phyloP scores from a whole-genome alignment of 148 eudicot genomes.

The Silene uniflora region DNA sequence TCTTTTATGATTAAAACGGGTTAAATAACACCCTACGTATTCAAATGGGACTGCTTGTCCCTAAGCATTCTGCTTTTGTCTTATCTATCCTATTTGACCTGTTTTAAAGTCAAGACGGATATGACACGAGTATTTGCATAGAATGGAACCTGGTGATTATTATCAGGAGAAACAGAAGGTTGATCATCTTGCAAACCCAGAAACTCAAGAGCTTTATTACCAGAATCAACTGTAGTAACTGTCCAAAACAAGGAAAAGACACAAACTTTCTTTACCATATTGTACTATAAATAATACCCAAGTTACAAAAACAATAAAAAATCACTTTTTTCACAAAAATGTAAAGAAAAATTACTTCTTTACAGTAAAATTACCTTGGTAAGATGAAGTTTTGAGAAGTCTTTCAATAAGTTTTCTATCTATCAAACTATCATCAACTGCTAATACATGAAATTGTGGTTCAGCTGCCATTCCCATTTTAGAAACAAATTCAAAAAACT shows the following conservation, averaged over 20 bases:
- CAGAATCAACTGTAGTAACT: constrained; percentile 98
- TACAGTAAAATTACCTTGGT: constrained; percentile 50
- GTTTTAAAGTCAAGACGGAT: no score
- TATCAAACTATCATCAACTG: constrained; percentile 89
- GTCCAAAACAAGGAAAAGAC: constrained; percentile 30
- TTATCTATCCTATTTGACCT: no score
- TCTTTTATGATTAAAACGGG: no score
- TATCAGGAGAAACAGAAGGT: constrained; percentile 45
- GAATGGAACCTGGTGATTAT: constrained; percentile 40
- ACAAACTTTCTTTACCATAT: not conserved
- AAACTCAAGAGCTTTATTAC: constrained; percentile 82
- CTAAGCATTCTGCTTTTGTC: no score
- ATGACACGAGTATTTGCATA: no score
- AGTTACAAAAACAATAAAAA: constrained; percentile 1
- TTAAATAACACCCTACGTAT: no score
- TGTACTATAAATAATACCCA: not conserved
- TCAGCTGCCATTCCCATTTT: constrained; percentile 74
- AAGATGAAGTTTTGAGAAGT: constrained; percentile 85
- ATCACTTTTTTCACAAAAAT: not conserved
- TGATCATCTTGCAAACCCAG: constrained; percentile 59
- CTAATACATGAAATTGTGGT: constrained; percentile 89
- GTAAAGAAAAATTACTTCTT: not conserved
- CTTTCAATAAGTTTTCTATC: constrained; percentile 90
- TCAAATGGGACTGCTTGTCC: no score
- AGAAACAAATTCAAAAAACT: not conserved